Percentiles rank a stretch among this genome's conserved stretches.
Evolutionary conservation across 805 yeast genomes (phyloP).

Genomic region (Nakazawaea sp.): DNA sequence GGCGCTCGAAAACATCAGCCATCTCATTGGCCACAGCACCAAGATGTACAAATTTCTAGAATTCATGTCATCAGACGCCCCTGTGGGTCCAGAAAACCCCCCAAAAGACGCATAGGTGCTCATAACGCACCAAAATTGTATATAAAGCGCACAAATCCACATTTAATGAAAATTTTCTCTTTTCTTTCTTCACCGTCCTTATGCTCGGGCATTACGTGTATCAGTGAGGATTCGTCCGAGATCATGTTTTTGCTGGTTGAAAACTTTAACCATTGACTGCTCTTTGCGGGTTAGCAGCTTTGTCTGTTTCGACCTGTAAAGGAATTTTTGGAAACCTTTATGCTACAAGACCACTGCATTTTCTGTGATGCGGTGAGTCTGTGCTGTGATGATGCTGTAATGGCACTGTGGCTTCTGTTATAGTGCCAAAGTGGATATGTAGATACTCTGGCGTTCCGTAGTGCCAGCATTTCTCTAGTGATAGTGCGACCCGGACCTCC

Average conservation of each 20-base stretch:
- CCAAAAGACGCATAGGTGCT: not conserved
- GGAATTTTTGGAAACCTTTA: conserved; percentile 69
- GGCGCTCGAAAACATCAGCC: conserved; percentile 13
- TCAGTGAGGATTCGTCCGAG: conserved; percentile 99
- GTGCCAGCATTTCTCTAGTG: too few species aligned
- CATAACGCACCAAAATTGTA: not conserved
- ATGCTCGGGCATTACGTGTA: conserved; percentile 99
- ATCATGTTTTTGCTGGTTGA: conserved; percentile 99
- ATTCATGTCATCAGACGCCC: too few species aligned
- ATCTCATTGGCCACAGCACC: conserved; percentile 19
- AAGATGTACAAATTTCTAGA: conserved; percentile 16
- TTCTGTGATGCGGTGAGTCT: too few species aligned
- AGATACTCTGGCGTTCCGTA: too few species aligned
- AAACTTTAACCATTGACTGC: conserved; percentile 93
- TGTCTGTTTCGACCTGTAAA: conserved; percentile 45
- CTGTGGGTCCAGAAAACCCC: too few species aligned
- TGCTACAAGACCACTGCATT: not conserved
- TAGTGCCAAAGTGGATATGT: too few species aligned
- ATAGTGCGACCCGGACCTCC: too few species aligned
- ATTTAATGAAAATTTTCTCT: not conserved
- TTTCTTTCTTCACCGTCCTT: conserved; percentile 12
- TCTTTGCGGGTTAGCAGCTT: conserved; percentile 39
- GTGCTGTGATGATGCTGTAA: too few species aligned
- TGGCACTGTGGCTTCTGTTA: too few species aligned
- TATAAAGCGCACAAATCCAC: too few species aligned